These are phyloP conservation scores for Orychophragmus violaceus DNA, from an alignment of 345 rosid genomes.

Conservation along the genomic window DNA sequence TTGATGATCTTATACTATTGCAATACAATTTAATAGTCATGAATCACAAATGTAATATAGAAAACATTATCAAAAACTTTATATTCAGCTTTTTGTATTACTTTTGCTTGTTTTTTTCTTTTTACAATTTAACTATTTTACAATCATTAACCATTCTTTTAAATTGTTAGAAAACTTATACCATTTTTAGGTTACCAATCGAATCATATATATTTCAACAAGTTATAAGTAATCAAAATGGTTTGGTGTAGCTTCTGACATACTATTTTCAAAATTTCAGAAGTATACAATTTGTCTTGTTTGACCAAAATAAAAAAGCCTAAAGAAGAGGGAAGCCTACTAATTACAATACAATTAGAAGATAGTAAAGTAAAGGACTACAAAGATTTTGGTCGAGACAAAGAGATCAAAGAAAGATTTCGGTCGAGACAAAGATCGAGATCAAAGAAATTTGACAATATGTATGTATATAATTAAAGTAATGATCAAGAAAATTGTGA, in stretches of 20 bases:
- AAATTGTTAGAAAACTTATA: too few species aligned
- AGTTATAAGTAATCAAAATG: too few species aligned
- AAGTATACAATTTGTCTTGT: background rate
- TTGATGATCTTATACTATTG: too few species aligned
- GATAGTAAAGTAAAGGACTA: background rate
- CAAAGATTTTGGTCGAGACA: constrained; percentile 3
- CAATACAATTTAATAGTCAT: too few species aligned
- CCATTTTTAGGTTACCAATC: too few species aligned
- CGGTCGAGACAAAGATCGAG: constrained; percentile 2
- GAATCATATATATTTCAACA: too few species aligned
- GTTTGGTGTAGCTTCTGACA: background rate
- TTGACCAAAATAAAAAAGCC: background rate
- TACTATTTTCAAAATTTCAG: background rate
- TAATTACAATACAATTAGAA: background rate
- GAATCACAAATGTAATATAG: too few species aligned
- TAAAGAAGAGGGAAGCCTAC: background rate
- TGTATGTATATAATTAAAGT: constrained; percentile 2
- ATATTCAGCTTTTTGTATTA: too few species aligned
- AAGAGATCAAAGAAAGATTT: constrained; percentile 17
- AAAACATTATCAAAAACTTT: too few species aligned
- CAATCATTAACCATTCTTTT: too few species aligned
- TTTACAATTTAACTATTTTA: too few species aligned
- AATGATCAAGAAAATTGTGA: background rate
- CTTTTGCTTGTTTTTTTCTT: too few species aligned
- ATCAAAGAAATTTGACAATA: constrained; percentile 5